Conservation (phyloP, 2,329 filamentous ascomycete genomes). For the Alternaria alternata region DNA sequence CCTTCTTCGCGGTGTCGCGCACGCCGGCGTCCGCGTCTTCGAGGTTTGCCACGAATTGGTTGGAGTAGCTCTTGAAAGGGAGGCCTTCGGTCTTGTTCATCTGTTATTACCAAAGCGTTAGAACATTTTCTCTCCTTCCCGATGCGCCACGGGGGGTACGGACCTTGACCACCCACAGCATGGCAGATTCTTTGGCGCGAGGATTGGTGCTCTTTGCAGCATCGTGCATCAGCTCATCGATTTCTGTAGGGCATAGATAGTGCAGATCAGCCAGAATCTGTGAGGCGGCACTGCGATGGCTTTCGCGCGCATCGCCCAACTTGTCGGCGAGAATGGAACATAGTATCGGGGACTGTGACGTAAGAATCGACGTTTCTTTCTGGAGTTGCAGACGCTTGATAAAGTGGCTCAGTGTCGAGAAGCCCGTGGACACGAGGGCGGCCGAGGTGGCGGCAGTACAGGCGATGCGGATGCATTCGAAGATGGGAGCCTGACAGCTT, state of each 20-base stretch:
- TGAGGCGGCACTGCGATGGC: constrained; percentile 76
- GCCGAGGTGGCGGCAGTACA: constrained; percentile 78
- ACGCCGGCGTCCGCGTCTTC: constrained; percentile 91
- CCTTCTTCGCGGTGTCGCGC: constrained; percentile 81
- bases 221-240: constrained; percentile 79
- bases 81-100: constrained; percentile 84
- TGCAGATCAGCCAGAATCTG: constrained; percentile 82
- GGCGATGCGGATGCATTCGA: constrained; percentile 81
- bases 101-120: constrained; percentile 51
- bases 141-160: constrained; percentile 15
- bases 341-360: constrained; percentile 73
- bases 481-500: constrained; percentile 72
- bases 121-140: not conserved
- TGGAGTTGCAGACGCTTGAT: constrained; percentile 86
- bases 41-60: constrained; percentile 81
- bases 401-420: constrained; percentile 87
- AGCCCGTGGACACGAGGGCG: constrained; percentile 78
- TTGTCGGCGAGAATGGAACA: constrained; percentile 82
- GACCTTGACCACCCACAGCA: constrained; percentile 85
- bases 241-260: constrained; percentile 71
- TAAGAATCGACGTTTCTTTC: constrained; percentile 75
- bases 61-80: constrained; percentile 84
- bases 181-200: constrained; percentile 81
- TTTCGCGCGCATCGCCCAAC: constrained; percentile 88
- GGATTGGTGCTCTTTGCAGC: constrained; percentile 83